A percentile compares a stretch with the other conserved stretches of the same genome.
Conservation (phyloP, 2,329 filamentous ascomycete genomes). For the Fusarium odoratissimum region DNA sequence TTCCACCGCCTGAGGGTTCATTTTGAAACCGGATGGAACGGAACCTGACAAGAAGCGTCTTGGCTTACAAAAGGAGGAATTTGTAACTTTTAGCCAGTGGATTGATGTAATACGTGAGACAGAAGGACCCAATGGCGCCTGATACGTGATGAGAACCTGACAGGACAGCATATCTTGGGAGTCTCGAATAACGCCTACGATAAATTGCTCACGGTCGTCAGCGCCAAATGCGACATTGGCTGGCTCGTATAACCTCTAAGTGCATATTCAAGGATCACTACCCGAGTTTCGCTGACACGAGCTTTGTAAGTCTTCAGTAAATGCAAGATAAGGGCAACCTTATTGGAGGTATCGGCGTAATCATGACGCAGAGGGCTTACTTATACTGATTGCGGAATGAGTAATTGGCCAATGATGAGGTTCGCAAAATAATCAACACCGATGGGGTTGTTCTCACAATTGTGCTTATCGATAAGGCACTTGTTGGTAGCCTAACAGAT, state of each 20-base stretch:
- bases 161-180: neutral
- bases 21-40: slow-evolving; percentile 1
- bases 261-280: slow-evolving; percentile 3
- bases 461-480: rapidly evolving
- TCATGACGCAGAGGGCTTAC: slow-evolving; percentile 16
- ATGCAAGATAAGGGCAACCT: neutral
- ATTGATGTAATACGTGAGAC: neutral
- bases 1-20: slow-evolving; percentile 56
- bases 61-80: neutral
- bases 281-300: neutral
- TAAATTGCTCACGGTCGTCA: neutral
- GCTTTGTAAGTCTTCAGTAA: slow-evolving; percentile 1
- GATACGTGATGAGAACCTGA: neutral
- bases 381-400: neutral
- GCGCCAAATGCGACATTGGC: neutral
- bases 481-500: neutral
- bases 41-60: neutral
- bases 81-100: neutral
- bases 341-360: neutral
- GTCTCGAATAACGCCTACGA: neutral
- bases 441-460: neutral
- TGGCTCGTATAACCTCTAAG: neutral
- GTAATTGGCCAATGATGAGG: slow-evolving; percentile 1
- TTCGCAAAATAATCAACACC: neutral
- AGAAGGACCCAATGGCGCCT: neutral